phyloP scores from a whole-genome alignment of 2,329 filamentous ascomycete genomes.

The Emergomyces orientalis region DNA sequence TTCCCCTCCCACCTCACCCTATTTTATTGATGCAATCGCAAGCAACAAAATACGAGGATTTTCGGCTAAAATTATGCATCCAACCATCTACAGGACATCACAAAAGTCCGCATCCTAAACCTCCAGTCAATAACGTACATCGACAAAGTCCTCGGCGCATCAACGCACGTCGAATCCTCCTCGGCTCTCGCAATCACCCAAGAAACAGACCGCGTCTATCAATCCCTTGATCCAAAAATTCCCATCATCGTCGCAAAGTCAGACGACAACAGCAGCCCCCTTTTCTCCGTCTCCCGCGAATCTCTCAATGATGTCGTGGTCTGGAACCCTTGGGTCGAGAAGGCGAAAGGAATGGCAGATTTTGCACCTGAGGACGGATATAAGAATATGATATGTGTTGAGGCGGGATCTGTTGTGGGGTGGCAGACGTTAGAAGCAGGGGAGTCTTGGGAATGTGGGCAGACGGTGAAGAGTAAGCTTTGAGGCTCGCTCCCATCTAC shows the following conservation, averaged over 20 bases:
- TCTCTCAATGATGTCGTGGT: constrained; percentile 82
- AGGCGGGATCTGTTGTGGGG: constrained; percentile 71
- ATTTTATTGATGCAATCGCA: neutral
- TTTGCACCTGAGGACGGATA: constrained; percentile 84
- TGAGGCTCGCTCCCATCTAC: constrained; percentile 7
- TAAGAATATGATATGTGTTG: constrained; percentile 89
- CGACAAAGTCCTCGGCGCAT: constrained; percentile 68
- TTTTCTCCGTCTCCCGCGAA: constrained; percentile 69
- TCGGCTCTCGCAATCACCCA: constrained; percentile 58
- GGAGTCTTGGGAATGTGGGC: constrained; percentile 56
- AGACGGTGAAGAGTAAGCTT: constrained; percentile 43
- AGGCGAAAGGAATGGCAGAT: constrained; percentile 71
- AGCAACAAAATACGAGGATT: neutral
- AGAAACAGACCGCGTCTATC: constrained; percentile 86
- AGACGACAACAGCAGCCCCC: constrained; percentile 49
- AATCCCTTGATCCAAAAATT: constrained; percentile 45
- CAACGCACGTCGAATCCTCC: constrained; percentile 55
- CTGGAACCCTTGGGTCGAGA: constrained; percentile 94
- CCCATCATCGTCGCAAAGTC: constrained; percentile 32
- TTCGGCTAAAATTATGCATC: neutral
- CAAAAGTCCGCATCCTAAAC: constrained; percentile 60
- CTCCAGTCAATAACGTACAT: constrained; percentile 67
- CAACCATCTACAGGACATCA: constrained; percentile 57
- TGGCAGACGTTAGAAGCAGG: constrained; percentile 83
- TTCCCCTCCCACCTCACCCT: neutral